phyloP scores from a whole-genome alignment of 2,329 filamentous ascomycete species.

The Penicillium sp. region DNA sequence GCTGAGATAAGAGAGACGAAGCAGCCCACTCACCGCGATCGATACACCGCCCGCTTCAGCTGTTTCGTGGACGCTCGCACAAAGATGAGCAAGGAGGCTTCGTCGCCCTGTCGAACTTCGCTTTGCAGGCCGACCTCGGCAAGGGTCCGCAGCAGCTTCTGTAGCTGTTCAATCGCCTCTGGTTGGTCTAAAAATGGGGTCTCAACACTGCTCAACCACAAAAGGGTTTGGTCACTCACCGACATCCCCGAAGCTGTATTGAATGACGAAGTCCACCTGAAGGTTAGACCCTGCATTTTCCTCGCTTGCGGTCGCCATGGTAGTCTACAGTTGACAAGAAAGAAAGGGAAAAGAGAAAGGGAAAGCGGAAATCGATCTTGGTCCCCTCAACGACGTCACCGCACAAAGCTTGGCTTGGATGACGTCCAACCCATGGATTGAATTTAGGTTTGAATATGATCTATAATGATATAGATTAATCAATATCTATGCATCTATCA shows the following conservation, averaged over 20 bases:
- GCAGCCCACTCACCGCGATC: constrained; percentile 66
- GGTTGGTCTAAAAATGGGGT: constrained; percentile 56
- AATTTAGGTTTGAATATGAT: too few species aligned
- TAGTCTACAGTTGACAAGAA: constrained; percentile 4
- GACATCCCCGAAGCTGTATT: constrained; percentile 68
- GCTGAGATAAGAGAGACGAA: background rate
- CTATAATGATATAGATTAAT: too few species aligned
- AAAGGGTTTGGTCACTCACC: constrained; percentile 49
- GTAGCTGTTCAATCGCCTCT: constrained; percentile 72
- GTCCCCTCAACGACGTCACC: constrained; percentile 20
- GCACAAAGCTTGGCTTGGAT: constrained; percentile 12
- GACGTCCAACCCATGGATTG: background rate
- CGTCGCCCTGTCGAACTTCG: constrained; percentile 79
- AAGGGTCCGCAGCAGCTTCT: constrained; percentile 74
- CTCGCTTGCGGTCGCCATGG: constrained; percentile 32
- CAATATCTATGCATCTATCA: too few species aligned
- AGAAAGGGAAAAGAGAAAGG: constrained; percentile 2
- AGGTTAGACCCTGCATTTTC: constrained; percentile 52
- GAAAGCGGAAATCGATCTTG: constrained; percentile 2
- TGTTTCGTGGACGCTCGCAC: constrained; percentile 75
- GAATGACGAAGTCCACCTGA: constrained; percentile 86
- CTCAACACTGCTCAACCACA: constrained; percentile 1
- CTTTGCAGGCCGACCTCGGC: constrained; percentile 77
- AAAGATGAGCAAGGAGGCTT: constrained; percentile 78
- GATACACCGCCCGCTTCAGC: constrained; percentile 78